These are phyloP conservation scores for Fusarium fujikuroi DNA, from an alignment of 2,329 filamentous ascomycete genomes.

Conservation along the genomic window DNA sequence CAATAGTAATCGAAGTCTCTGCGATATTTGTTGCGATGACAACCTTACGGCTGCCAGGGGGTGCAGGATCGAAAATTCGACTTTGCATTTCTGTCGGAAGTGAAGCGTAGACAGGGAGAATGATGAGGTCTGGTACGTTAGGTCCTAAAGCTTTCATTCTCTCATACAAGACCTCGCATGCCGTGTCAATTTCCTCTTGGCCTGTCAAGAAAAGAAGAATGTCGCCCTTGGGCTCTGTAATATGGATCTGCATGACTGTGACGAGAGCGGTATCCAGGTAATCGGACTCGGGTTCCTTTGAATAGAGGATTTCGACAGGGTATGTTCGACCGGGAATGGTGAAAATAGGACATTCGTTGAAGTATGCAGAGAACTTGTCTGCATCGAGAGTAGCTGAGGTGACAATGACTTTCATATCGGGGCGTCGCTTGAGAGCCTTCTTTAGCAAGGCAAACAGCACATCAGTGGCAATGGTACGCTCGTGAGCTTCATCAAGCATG, in stretches of 20 bases:
- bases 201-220: slow-evolving; percentile 97
- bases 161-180: slow-evolving; percentile 91
- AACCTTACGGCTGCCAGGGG: slow-evolving; percentile 86
- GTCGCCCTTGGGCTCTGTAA: slow-evolving; percentile 91
- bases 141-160: slow-evolving; percentile 96
- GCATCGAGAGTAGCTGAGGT: slow-evolving; percentile 97
- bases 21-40: slow-evolving; percentile 99
- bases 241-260: slow-evolving; percentile 97
- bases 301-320: slow-evolving; percentile 96
- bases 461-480: slow-evolving; percentile 95
- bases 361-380: slow-evolving; percentile 97
- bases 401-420: slow-evolving; percentile 93
- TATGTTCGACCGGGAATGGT: slow-evolving; percentile 95
- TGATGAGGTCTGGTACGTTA: slow-evolving; percentile 89
- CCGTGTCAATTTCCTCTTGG: slow-evolving; percentile 96
- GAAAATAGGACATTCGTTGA: slow-evolving; percentile 95
- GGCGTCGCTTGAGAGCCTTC: slow-evolving; percentile 86
- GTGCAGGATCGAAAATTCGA: slow-evolving; percentile 92
- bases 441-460: slow-evolving; percentile 94
- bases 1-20: slow-evolving; percentile 97
- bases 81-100: slow-evolving; percentile 94
- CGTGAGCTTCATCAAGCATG: slow-evolving; percentile 98
- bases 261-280: slow-evolving; percentile 94
- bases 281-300: slow-evolving; percentile 92
- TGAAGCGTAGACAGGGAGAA: slow-evolving; percentile 95